phyloP scores from a whole-genome alignment of 1,139 yeast species.

The Torulaspora pretoriensis region DNA sequence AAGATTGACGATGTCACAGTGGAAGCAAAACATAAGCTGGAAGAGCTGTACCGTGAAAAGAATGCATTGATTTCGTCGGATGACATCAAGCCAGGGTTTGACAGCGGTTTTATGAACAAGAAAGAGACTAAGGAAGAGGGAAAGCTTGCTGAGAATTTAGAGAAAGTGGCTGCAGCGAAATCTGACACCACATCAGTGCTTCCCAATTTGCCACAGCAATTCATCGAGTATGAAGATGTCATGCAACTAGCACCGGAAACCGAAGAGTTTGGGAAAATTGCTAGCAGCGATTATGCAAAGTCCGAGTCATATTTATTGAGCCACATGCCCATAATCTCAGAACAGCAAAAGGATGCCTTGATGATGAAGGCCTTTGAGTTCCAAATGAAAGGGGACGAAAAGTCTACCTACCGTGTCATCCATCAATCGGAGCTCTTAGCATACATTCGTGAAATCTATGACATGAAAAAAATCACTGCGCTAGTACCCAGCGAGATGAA shows the following conservation, averaged over 20 bases:
- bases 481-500: conserved; percentile 39
- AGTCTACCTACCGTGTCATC: conserved; percentile 56
- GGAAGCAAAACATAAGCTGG: conserved; percentile 58
- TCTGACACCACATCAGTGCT: conserved; percentile 6
- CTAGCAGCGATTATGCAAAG: conserved; percentile 44
- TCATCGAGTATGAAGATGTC: conserved; percentile 38
- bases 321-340: conserved; percentile 69
- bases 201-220: conserved; percentile 22
- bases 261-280: conserved; percentile 55
- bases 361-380: conserved; percentile 89
- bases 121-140: conserved; percentile 37
- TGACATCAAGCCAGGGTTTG: conserved; percentile 92
- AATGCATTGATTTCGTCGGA: conserved; percentile 77
- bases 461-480: conserved; percentile 38
- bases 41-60: conserved; percentile 66
- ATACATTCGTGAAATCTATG: conserved; percentile 64
- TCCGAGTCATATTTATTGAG: conserved; percentile 50
- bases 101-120: conserved; percentile 73
- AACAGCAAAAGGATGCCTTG: conserved; percentile 86
- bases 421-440: conserved; percentile 79
- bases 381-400: conserved; percentile 59
- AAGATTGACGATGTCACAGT: conserved; percentile 63
- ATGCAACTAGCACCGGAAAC: conserved; percentile 61
- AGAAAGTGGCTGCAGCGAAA: conserved; percentile 10
- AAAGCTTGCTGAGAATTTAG: conserved; percentile 17